These are phyloP conservation scores for Inga laurina DNA, from an alignment of 306 rosid genomes.

Conservation along the genomic window DNA sequence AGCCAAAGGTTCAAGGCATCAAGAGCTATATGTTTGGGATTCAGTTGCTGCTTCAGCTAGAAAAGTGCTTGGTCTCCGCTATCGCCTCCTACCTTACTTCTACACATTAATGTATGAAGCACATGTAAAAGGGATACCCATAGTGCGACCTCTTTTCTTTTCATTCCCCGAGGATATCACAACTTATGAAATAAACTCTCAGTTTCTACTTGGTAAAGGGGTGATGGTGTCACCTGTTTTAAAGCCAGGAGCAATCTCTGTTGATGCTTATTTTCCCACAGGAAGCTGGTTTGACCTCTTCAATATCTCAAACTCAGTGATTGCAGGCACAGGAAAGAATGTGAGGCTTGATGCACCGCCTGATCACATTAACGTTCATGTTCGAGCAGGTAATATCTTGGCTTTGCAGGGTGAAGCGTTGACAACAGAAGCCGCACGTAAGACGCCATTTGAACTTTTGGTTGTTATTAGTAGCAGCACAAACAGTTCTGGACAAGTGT, in stretches of 20 bases:
- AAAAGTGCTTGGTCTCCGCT: constrained; percentile 83
- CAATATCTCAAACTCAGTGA: constrained; percentile 60
- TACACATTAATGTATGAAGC: constrained; percentile 87
- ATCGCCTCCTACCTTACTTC: constrained; percentile 77
- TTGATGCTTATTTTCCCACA: constrained; percentile 75
- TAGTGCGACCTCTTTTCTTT: constrained; percentile 87
- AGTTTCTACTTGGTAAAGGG: constrained; percentile 73
- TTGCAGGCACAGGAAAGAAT: constrained; percentile 46
- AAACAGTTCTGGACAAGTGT: constrained; percentile 63
- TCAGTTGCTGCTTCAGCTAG: constrained; percentile 81
- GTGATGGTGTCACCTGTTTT: constrained; percentile 81
- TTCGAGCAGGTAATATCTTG: constrained; percentile 75
- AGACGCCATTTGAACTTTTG: constrained; percentile 65
- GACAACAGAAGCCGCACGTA: constrained; percentile 49
- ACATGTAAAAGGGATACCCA: constrained; percentile 68
- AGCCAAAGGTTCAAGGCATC: constrained; percentile 38
- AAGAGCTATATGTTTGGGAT: constrained; percentile 89
- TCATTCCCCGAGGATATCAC: constrained; percentile 78
- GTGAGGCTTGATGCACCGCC: constrained; percentile 66
- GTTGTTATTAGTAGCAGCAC: constrained; percentile 45
- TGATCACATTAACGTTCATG: constrained; percentile 78
- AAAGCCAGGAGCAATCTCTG: constrained; percentile 51
- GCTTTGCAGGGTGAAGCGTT: constrained; percentile 76
- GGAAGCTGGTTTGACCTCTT: constrained; percentile 95
- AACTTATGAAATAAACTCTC: constrained; percentile 70